A percentile compares a stretch with the other conserved stretches of the same genome.
phyloP scores from a whole-genome alignment of 176 grass and related monocot species.

The Raddia guianensis region DNA sequence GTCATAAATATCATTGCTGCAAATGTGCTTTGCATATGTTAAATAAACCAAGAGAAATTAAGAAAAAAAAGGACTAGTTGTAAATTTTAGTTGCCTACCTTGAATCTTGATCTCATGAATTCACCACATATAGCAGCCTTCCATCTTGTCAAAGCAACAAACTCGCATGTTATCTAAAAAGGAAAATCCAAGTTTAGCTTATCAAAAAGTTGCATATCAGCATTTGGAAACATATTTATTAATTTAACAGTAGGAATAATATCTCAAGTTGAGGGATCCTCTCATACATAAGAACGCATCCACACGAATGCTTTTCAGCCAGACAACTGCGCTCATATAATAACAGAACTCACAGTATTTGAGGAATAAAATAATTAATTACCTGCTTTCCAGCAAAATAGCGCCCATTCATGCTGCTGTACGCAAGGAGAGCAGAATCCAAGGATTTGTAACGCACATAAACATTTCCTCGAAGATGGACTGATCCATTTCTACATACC shows the following conservation, averaged over 20 bases:
- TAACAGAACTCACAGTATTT: neutral
- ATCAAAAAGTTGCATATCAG: conserved; percentile 15
- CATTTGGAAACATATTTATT: conserved; percentile 12
- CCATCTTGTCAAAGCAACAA: conserved; percentile 88
- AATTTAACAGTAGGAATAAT: neutral
- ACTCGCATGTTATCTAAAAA: conserved; percentile 83
- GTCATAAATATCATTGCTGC: conserved; percentile 13
- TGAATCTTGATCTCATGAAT: conserved; percentile 93
- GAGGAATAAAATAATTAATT: conserved; percentile 12
- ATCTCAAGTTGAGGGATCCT: conserved; percentile 12
- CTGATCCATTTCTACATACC: conserved; percentile 94
- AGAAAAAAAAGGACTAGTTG: neutral
- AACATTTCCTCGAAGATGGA: conserved; percentile 93
- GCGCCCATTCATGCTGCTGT: conserved; percentile 81
- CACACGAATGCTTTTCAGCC: neutral
- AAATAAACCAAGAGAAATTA: conserved; percentile 22
- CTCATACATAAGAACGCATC: conserved; percentile 21
- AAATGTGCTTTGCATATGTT: conserved; percentile 14
- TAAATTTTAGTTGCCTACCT: conserved; percentile 77
- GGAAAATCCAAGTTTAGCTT: conserved; percentile 22
- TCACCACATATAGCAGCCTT: conserved; percentile 96
- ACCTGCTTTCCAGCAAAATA: conserved; percentile 98
- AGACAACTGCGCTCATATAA: neutral
- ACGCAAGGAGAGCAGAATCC: conserved; percentile 90
- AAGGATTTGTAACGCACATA: conserved; percentile 93